Base-by-base conservation (phyloP, 2,329 filamentous ascomycete genomes). In the Juglanconis sp. region DNA sequence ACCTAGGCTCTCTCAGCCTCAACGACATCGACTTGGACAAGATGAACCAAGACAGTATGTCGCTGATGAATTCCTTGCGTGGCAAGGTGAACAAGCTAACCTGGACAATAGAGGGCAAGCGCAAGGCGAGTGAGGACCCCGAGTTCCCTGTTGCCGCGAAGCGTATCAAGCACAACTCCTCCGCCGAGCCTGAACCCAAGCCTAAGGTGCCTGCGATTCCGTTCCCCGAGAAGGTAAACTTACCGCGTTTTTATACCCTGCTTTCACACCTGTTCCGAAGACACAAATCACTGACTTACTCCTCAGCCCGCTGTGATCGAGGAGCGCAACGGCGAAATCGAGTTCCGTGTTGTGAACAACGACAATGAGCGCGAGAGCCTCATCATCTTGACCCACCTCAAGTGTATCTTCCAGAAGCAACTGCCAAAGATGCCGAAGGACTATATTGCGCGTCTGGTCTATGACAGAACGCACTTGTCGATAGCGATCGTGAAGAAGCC, bases 371-470 rank as follows among this genome's bases (percentile, higher is more conserved):
- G 89, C 65, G 92, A 96, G 70, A 96, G 91, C 71, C 87, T 93
- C 66, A 96, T 98, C 70, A 96, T 99, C 68, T 81, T 99, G 61
- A 97, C 94, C 0, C 95, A 95, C 13, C 81, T 99, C 58, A 99
- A 98, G 73, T 96, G 93, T 71, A 96, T 99, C 65, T 98, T 99
- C 70, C 95, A 99, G 73, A 98, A 98, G 69, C 95, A 99, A 72
- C 81, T 99, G 5, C 95, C 95, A 0, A 98, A 98, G 76, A 99
- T 99, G 95, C 95, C 95, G 13, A 97, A 98, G 75, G 95, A 98
- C 71, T 99, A 99, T 73, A 98, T 99, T 68, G 95, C 95, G 4
- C 90, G 95, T 44, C 86, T 99, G 7, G 95, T 99, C 61, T 99
- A 99, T 77, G 95, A 99, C 75, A 88, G 95, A 56, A 96, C 94